Evolutionary conservation across 306 rosid species (phyloP).

Genomic region (Lupinus albus): DNA sequence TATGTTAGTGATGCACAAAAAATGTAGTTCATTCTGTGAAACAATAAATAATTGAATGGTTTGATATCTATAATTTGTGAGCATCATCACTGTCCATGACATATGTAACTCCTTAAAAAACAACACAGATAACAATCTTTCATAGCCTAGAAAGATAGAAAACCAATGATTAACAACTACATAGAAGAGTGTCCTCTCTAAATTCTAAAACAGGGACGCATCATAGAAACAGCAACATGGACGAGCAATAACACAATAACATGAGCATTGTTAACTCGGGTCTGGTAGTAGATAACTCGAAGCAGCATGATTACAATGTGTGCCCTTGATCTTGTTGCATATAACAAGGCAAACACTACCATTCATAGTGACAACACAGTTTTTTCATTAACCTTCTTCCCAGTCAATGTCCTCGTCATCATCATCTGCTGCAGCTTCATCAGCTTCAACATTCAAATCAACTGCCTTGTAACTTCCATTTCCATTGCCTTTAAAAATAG

Average conservation of each 20-base stretch:
- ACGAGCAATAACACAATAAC: conserved; percentile 25
- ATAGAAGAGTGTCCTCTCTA: conserved; percentile 15
- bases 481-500: conserved; percentile 53
- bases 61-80: too few species aligned
- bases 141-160: neutral
- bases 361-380: conserved; percentile 3
- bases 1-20: too few species aligned
- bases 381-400: conserved; percentile 78
- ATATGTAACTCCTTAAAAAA: too few species aligned
- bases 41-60: too few species aligned
- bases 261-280: conserved; percentile 22
- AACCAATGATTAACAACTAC: conserved; percentile 44
- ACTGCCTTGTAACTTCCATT: conserved; percentile 65
- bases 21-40: too few species aligned
- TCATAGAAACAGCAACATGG: conserved; percentile 33
- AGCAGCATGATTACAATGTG: conserved; percentile 6
- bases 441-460: conserved; percentile 83
- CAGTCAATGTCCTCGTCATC: conserved; percentile 69
- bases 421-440: conserved; percentile 60
- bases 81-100: too few species aligned
- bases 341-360: conserved; percentile 24
- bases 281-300: conserved; percentile 34
- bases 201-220: conserved; percentile 11
- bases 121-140: too few species aligned
- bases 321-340: conserved; percentile 19